Evolutionary conservation across 2,329 filamentous ascomycete species (phyloP).

Genomic region (Aurifilum marmelostoma): DNA sequence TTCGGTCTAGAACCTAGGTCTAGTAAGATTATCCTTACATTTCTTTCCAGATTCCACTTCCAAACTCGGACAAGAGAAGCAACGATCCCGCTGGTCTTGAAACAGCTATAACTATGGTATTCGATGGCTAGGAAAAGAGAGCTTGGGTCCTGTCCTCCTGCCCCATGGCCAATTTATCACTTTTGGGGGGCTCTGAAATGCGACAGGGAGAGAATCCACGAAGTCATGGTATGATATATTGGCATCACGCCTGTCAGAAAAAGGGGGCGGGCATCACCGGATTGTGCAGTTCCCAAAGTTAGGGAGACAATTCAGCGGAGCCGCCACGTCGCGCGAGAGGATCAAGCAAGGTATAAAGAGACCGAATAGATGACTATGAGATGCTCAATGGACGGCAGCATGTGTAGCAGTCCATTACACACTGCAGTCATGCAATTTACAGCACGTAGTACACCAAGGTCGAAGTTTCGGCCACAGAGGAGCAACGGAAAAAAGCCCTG

Average conservation of each 20-base stretch:
- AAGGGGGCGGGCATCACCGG: not conserved
- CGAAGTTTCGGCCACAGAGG: no score
- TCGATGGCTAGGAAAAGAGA: not conserved
- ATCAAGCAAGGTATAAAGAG: no score
- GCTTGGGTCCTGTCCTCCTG: not conserved
- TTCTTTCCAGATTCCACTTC: not conserved
- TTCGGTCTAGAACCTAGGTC: no score
- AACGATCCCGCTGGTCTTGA: not conserved
- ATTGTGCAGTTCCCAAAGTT: not conserved
- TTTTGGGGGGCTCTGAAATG: not conserved
- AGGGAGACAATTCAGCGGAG: not conserved
- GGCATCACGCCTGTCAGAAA: not conserved
- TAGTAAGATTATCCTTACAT: not conserved
- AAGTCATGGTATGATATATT: not conserved
- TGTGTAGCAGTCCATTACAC: not conserved
- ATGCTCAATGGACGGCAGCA: not conserved
- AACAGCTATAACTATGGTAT: not conserved
- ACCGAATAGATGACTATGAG: not conserved
- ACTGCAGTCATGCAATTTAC: no score
- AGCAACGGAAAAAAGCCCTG: no score
- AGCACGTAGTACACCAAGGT: no score
- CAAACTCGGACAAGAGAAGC: not conserved
- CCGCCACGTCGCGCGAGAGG: not conserved
- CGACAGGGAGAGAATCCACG: not conserved
- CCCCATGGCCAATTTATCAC: no score